Base-by-base conservation (phyloP, 805 yeast species). In the Wickerhamiella cacticola region DNA sequence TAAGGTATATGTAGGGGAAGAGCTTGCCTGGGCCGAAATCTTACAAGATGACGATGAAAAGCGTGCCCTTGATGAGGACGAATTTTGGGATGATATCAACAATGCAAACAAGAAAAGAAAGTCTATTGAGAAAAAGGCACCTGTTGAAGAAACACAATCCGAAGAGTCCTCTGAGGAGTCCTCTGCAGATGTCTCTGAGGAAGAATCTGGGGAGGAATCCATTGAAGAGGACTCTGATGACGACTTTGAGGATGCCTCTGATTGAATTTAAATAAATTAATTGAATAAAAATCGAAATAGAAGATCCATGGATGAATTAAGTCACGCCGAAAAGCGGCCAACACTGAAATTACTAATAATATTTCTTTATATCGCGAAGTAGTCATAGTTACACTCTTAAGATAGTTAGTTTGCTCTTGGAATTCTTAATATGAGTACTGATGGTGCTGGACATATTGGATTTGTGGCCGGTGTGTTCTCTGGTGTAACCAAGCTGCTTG, bases 391-490 rank as follows among this genome's bases (percentile, higher is more conserved):
- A n/a, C n/a, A n/a, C n/a, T n/a, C n/a, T n/a, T n/a, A n/a, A n/a
- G n/a, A n/a, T n/a, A n/a, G n/a, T n/a, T n/a, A n/a, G 16, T 13
- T 19, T 31, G 9, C 19, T 15, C 10, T 31, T 15, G n/a, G 6
- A n/a, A 31, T 15, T 15, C 36, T 10, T 31, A 15, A n/a, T 23
- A 39, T 39, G 42, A 13, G 29, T 39, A 24, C 31, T 23, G 42
- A 39, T 39, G 42, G 25, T 23, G 21, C 57, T 10, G 59, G 59
- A 29, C 49, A 50, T 41, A 24, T 35, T 51, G 95, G 95, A 18
- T 87, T 86, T 59, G 74, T 85, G 19, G 95, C 95, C 1, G 96
- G 96, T 6, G 77, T 82, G 58, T 82, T 82, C 59, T 80, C 89
- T 0, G 96, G 96, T 19, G 76, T 84, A 21, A 81, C 84, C 57